Conservation (phyloP, 2,329 filamentous ascomycete species). For the Byssoonygena ceratinophila region DNA sequence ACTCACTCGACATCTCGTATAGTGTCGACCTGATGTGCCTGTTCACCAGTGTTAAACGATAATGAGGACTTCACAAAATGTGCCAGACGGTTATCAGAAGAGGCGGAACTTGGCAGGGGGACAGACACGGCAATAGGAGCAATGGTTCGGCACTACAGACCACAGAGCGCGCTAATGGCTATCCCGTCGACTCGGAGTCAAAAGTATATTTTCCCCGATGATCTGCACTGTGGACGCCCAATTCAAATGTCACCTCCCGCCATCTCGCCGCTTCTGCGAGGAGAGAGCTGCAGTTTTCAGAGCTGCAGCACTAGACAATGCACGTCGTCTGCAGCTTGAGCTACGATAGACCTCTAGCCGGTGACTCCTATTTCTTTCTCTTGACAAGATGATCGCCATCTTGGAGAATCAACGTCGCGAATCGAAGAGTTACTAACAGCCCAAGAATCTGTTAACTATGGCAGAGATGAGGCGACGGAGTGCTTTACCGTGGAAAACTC, state of each 20-base stretch:
- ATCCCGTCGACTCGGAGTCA: background rate
- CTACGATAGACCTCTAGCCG: background rate
- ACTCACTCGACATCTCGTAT: background rate
- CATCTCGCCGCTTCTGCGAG: too few species aligned
- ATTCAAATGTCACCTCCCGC: background rate
- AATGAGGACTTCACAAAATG: too few species aligned
- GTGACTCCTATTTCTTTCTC: too few species aligned
- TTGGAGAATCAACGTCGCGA: too few species aligned
- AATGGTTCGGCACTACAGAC: background rate
- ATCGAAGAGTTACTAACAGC: background rate
- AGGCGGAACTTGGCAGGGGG: background rate
- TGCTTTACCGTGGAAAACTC: background rate
- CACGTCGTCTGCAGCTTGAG: background rate
- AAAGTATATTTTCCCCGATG: background rate
- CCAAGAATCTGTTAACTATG: background rate
- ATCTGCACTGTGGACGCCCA: background rate
- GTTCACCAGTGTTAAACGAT: too few species aligned
- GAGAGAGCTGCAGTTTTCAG: too few species aligned
- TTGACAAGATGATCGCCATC: background rate
- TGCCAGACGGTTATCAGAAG: too few species aligned
- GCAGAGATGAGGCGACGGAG: background rate
- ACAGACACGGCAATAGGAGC: background rate
- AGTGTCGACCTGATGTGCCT: too few species aligned
- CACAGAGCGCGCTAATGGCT: conserved; percentile 1
- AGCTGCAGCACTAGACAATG: background rate